These are phyloP conservation scores for Penicillium turbatum DNA, from an alignment of 495 filamentous ascomycete species.

Conservation along the genomic window DNA sequence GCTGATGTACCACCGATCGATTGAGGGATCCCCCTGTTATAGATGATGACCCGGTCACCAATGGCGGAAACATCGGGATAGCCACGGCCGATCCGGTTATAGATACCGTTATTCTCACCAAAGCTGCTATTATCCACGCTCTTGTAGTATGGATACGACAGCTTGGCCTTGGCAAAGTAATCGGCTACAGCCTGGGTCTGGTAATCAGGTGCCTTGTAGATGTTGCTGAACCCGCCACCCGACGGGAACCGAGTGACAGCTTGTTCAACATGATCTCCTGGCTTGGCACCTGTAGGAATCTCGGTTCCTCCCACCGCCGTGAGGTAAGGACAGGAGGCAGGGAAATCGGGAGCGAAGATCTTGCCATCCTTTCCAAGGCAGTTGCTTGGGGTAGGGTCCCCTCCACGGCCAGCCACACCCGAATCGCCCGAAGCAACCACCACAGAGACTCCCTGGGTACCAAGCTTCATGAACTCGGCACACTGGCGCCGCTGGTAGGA, in stretches of 20 bases:
- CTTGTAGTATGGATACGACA: slow-evolving; percentile 40
- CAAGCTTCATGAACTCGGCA: slow-evolving; percentile 62
- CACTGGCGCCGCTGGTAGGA: slow-evolving; percentile 54
- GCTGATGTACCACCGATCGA: slow-evolving; percentile 54
- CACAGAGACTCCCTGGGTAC: slow-evolving; percentile 56
- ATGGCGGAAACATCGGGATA: slow-evolving; percentile 64
- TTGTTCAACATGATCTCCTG: slow-evolving; percentile 38
- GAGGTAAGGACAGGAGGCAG: slow-evolving; percentile 48
- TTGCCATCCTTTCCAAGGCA: slow-evolving; percentile 39
- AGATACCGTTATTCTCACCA: slow-evolving; percentile 47
- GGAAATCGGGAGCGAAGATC: slow-evolving; percentile 50
- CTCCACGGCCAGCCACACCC: slow-evolving; percentile 49
- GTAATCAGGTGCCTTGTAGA: slow-evolving; percentile 57
- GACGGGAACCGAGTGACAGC: slow-evolving; percentile 46
- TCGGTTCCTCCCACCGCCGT: slow-evolving; percentile 50
- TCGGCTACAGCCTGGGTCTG: slow-evolving; percentile 49
- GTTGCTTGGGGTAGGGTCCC: slow-evolving; percentile 31
- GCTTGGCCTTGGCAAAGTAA: slow-evolving; percentile 48
- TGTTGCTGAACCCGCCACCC: slow-evolving; percentile 66
- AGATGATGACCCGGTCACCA: slow-evolving; percentile 54
- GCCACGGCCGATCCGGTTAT: slow-evolving; percentile 56
- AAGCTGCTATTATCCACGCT: slow-evolving; percentile 36
- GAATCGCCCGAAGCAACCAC: slow-evolving; percentile 59
- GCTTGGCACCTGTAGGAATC: slow-evolving; percentile 32
- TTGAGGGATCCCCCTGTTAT: slow-evolving; percentile 34